Base-by-base conservation (phyloP, 768 basidiomycete genomes). In the Fomitopsis serialis region DNA sequence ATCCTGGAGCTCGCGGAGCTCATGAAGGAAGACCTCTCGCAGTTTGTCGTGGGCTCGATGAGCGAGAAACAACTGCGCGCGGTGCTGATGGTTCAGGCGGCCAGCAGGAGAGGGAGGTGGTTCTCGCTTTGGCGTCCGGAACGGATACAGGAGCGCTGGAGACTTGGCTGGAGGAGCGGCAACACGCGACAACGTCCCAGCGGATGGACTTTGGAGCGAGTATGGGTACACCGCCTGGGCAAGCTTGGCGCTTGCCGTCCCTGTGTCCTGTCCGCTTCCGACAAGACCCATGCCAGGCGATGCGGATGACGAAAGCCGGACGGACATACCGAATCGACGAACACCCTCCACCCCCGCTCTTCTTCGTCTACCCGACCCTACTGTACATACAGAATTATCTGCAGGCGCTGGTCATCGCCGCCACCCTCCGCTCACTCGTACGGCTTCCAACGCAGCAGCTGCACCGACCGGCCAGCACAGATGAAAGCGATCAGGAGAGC, bases 21-120 rank as follows among this genome's bases (percentile, higher is more conserved):
- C n/a, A 85, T 90, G 83, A 85, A 81, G 63, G 70, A 77, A 25
- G 88, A 89, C 60, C 72, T 89, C 34, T 83, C 81, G 11, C 75
- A 81, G 52, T 80, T 85, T 45, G 71, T 86, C 11, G 63, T 88
- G 1, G 85, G 84, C 19, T 73, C 72, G 35, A 85, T 89, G 84
- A 74, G 78, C 22, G 88, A 90, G 61, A 63, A 70, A 35, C 79
- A 90, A 50, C 72, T 88, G 23, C 66, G 64, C 19, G 70, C 65
- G 3, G 62, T 81, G 13, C 67, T 89, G 27, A 64, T 65, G 7
- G 73, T 75, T 29, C 78, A 86, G 58, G 84, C 86, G 1, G 78
- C 71, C 54, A 59, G 11, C 72, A 73, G 44, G 87, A 89, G 66
- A 73, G 80, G 53, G 73, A 77, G 32, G 58, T 82, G 25, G 73